Evolutionary conservation across 106 monocot species (phyloP), one percentile per base, ranked within the genome.

Genomic region (Agapanthus africanus): DNA sequence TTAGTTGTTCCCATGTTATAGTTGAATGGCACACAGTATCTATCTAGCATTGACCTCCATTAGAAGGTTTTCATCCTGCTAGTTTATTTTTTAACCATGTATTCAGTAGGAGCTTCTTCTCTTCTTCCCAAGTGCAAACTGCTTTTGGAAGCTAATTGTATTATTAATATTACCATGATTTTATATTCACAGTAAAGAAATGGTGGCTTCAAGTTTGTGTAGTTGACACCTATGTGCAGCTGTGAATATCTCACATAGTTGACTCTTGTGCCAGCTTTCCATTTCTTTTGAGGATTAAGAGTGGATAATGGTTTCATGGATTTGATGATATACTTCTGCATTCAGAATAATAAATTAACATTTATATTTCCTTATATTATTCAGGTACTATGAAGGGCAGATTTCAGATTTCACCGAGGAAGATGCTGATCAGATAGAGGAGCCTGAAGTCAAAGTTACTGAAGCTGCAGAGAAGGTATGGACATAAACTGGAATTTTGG

Each of bases 391-490:
- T 79, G 84, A 93, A 82, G 99, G 99, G 49, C 77, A 99, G 44
- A 46, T 99, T 51, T 36, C 82, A 35, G 63, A 76, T 73, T 80
- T 85, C 72, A 68, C 63, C 28, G 91, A 95, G 65, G 76, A 69
- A 42, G 84, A 88, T 68, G 73, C 67, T 54, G 77, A 86, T 37
- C 79, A 64, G 67, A 71, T 22, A 23, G 80, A 85, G 52, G 78
- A 87, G 40, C 63, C 79, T 32, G 35, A 73, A 51, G n/a, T 85
- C 26, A 93, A 70, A 38, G 69, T 87, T 25, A 80, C 80, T 19
- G 93, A 99, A 81, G 87, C 92, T 70, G 87, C 90, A 70, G 83
- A 90, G 49, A 99, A 99, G 99, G 99, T 99, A 63, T 63, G 50
- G n/a, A n/a, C n/a, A n/a, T n/a, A 35, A 61, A 36, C n/a, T 61